phyloP scores from a whole-genome alignment of 176 grass and related monocot genomes.

The Thalia dealbata region DNA sequence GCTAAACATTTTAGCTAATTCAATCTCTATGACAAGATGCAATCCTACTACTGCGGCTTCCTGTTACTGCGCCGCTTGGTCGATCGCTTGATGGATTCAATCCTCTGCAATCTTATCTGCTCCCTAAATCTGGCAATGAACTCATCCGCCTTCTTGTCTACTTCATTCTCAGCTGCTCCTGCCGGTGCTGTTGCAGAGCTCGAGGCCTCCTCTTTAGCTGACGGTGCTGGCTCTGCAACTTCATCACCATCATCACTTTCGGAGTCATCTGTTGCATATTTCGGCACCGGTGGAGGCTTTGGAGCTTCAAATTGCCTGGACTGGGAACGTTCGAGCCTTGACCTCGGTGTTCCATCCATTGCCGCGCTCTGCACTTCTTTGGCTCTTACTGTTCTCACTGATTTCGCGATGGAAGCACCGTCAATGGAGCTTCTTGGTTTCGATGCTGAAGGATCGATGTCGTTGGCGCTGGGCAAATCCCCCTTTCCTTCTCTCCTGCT shows the following conservation, averaged over 20 bases:
- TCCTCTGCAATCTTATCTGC: constrained; percentile 82
- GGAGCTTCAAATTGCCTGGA: neutral
- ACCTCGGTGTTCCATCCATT: constrained; percentile 18
- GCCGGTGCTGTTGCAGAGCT: constrained; percentile 19
- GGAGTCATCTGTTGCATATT: constrained; percentile 41
- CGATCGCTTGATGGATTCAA: constrained; percentile 71
- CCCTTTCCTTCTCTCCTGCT: constrained; percentile 32
- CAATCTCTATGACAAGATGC: neutral
- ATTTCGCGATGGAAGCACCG: constrained; percentile 28
- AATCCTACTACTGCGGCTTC: neutral
- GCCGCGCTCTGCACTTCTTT: constrained; percentile 28
- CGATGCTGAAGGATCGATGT: neutral
- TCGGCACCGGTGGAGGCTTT: constrained; percentile 14
- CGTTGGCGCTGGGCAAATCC: neutral
- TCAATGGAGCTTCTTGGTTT: constrained; percentile 42
- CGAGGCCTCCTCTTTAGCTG: neutral
- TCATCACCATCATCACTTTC: constrained; percentile 38
- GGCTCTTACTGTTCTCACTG: constrained; percentile 44
- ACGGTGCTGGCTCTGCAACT: neutral
- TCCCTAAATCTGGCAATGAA: constrained; percentile 64
- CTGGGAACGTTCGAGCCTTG: neutral
- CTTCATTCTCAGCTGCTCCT: constrained; percentile 65
- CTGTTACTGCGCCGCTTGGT: constrained; percentile 42
- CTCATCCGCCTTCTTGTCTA: constrained; percentile 72
- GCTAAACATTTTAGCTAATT: neutral